These are phyloP conservation scores for Phylloporus sp. DNA, from an alignment of 768 basidiomycete species.

Conservation along the genomic window DNA sequence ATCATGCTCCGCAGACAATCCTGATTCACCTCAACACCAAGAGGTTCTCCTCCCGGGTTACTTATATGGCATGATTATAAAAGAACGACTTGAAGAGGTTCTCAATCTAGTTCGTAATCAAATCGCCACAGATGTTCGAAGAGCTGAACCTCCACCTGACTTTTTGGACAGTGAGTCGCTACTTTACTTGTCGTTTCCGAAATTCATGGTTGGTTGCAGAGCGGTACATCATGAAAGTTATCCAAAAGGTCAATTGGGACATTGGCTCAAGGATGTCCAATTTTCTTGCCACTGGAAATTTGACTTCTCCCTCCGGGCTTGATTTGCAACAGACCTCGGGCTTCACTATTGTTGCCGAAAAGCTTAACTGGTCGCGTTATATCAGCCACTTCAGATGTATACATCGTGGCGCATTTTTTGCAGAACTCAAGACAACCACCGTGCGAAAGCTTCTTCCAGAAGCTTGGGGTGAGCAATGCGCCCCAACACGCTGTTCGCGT, in stretches of 20 bases:
- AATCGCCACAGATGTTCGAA: constrained; percentile 69
- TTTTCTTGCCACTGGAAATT: constrained; percentile 96
- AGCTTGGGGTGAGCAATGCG: constrained; percentile 75
- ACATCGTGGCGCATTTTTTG: constrained; percentile 98
- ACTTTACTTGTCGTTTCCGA: neutral
- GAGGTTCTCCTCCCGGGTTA: constrained; percentile 92
- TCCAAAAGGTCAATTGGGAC: constrained; percentile 82
- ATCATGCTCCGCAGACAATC: constrained; percentile 89
- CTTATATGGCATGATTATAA: constrained; percentile 96
- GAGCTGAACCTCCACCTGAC: constrained; percentile 70
- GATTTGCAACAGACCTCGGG: constrained; percentile 97
- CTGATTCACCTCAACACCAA: constrained; percentile 98
- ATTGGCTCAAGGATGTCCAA: constrained; percentile 86
- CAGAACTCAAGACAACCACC: constrained; percentile 95
- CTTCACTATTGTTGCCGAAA: constrained; percentile 99
- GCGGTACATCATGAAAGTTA: constrained; percentile 72
- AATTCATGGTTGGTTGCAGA: constrained; percentile 40
- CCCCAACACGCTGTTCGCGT: neutral
- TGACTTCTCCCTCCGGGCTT: constrained; percentile 90
- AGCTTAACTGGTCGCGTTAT: constrained; percentile 97
- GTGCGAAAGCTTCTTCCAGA: constrained; percentile 96
- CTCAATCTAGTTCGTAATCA: constrained; percentile 66
- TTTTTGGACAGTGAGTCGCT: constrained; percentile 74
- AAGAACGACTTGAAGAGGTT: constrained; percentile 91
- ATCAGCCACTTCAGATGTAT: constrained; percentile 98